Conservation (phyloP, 257 asterid species). For the Gentiana straminea region DNA sequence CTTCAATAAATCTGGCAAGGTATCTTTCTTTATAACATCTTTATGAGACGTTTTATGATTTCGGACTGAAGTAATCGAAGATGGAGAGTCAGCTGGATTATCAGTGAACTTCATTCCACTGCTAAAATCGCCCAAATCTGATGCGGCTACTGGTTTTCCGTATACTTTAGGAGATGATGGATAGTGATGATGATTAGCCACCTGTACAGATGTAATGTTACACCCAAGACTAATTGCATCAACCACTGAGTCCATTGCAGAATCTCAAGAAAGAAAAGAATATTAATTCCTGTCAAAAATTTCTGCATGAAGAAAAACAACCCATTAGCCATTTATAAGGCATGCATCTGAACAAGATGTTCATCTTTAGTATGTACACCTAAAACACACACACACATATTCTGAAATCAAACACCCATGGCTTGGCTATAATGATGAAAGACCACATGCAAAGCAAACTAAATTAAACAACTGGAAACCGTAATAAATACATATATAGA, state of each 20-base stretch:
- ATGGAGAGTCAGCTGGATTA: slow-evolving; percentile 20
- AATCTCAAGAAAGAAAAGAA: slow-evolving; percentile 12
- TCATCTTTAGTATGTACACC: not conserved
- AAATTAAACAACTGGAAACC: not conserved
- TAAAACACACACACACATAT: not conserved
- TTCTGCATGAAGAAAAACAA: slow-evolving; percentile 7
- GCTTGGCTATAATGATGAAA: not conserved
- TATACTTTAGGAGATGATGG: slow-evolving; percentile 27
- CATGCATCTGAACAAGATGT: not conserved
- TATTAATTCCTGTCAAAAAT: slow-evolving; percentile 21
- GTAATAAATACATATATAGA: not conserved
- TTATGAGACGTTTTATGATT: slow-evolving; percentile 26
- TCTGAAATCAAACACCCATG: not conserved
- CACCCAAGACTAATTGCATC: slow-evolving; percentile 42
- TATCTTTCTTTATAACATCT: slow-evolving; percentile 8
- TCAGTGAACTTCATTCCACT: slow-evolving; percentile 22
- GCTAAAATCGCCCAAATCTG: slow-evolving; percentile 21
- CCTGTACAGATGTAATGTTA: slow-evolving; percentile 25
- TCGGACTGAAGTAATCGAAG: slow-evolving; percentile 23
- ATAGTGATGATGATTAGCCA: slow-evolving; percentile 21
- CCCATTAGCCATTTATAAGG: slow-evolving; percentile 10
- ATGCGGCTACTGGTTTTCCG: slow-evolving; percentile 35
- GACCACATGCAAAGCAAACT: not conserved
- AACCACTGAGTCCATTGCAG: slow-evolving; percentile 48
- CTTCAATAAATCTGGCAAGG: slow-evolving; percentile 5